A percentile compares a stretch with the other conserved stretches of the same genome.
Conservation (phyloP, 1,284 basidiomycete genomes). For the Papiliotrema nemorosa region DNA sequence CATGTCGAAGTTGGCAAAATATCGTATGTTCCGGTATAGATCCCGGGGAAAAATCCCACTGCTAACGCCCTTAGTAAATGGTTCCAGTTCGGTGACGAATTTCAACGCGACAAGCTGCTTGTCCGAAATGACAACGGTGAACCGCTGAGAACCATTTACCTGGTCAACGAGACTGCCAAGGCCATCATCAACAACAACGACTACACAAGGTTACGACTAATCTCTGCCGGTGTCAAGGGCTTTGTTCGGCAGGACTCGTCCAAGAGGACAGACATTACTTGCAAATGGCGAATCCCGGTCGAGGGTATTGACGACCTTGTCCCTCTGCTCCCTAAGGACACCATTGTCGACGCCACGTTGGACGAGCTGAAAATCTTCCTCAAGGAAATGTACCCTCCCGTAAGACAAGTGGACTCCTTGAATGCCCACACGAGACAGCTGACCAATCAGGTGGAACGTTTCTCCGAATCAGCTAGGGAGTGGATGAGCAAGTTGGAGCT, state of each 20-base stretch:
- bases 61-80: slow-evolving; percentile 58
- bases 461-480: slow-evolving; percentile 58
- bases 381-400: slow-evolving; percentile 71
- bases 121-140: slow-evolving; percentile 84
- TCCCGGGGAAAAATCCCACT: not conserved
- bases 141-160: slow-evolving; percentile 75
- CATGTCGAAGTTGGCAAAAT: slow-evolving; percentile 65
- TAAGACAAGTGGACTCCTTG: slow-evolving; percentile 9
- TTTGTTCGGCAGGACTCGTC: slow-evolving; percentile 57
- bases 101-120: slow-evolving; percentile 62
- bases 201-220: slow-evolving; percentile 77
- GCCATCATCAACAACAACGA: slow-evolving; percentile 76
- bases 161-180: slow-evolving; percentile 81
- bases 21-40: slow-evolving; percentile 24
- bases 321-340: slow-evolving; percentile 65
- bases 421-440: not conserved
- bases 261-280: slow-evolving; percentile 49
- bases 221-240: slow-evolving; percentile 83
- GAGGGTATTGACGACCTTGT: slow-evolving; percentile 82
- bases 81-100: slow-evolving; percentile 68
- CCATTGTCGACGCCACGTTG: slow-evolving; percentile 63
- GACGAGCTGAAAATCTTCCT: slow-evolving; percentile 64
- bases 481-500: slow-evolving; percentile 32
- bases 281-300: slow-evolving; percentile 65
- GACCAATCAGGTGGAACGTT: slow-evolving; percentile 52